Base-by-base conservation (phyloP, 192 early-diverging fungal species). In the Haplosporangium gracile region DNA sequence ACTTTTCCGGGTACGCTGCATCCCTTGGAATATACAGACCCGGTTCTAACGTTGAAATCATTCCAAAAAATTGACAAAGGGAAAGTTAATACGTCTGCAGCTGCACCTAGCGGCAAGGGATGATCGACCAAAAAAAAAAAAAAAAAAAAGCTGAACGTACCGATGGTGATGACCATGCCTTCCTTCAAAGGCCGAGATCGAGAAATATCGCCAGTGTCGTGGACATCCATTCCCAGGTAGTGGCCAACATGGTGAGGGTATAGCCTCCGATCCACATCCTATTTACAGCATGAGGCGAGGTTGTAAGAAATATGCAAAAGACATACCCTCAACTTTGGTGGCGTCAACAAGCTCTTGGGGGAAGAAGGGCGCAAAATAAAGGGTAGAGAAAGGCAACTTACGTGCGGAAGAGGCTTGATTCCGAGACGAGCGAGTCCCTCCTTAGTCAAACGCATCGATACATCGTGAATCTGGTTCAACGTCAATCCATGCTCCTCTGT, bases 221-320 rank as follows among this genome's bases (percentile, higher is more conserved):
- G 98, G 3, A 99, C 97, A 86, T 99, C 98, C 82, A 99, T 79
- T 13, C 98, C 98, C 24, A 99, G 91, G 71, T 96, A 99, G 82
- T 99, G 98, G 26, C 97, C 93, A 18, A 99, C 94, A 85, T 99
- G 97, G 84, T 99, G 97, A 47, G 97, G 97, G 81, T 97, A 99
- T 40, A 99, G 89, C 16, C 81, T 80, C 60, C 90, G 88, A 74
- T 97, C 94, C 55, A 97, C 90, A 70, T 98, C 97, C 92, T 94
- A 87, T 32, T 60, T 34, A 60, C 26, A 34, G 45, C 34, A 75
- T 5, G 70, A 16, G 32, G 4, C 16, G 42, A 20, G 49, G n/a
- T 47, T n/a, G 29, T 34, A 5, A 75, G 22, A 68, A 63, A 15
- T 32, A 65, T 32, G 29, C 9, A 8, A 36, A 5, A 6, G 39